Base-by-base conservation (phyloP, 805 yeast genomes). In the Alloascoidea africana region DNA sequence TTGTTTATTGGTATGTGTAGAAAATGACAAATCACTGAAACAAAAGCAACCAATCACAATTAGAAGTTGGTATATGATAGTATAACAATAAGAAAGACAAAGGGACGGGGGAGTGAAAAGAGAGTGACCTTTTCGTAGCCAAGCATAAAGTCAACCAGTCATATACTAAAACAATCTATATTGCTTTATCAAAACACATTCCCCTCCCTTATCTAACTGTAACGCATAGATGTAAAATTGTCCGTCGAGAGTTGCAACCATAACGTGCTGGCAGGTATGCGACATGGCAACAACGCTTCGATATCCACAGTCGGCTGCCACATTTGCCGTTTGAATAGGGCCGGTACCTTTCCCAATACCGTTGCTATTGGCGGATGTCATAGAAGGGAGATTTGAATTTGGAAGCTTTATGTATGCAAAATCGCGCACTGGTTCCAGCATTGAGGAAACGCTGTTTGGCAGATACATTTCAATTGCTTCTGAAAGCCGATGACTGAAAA, bases 121-220 rank as follows among this genome's bases (percentile, higher is more conserved):
- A n/a, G n/a, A n/a, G n/a, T n/a, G n/a, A n/a, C n/a, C n/a, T n/a
- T n/a, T n/a, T n/a, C n/a, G n/a, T n/a, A n/a, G n/a, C n/a, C n/a
- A n/a, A n/a, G n/a, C n/a, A n/a, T n/a, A n/a, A n/a, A n/a, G n/a
- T n/a, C n/a, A n/a, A n/a, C n/a, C n/a, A n/a, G n/a, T n/a, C n/a
- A n/a, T n/a, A n/a, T 23, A 23, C n/a, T 32, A 14, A 8, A 52
- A 35, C 4, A 80, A 59, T 4, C 78, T 67, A 49, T 75, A 78
- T 49, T 84, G 94, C 42, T 76, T 73, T 39, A 82, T 60, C 42
- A 85, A 60, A 32, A 79, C 71, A 57, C 97, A 89, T 51, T 87
- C 96, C 2, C 98, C 98, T 1, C 97, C 97, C 38, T 87, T 59
- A 42, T 78, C 93, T 0, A 91, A 77, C 43, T 85, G 91, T 35